phyloP scores from a whole-genome alignment of 176 grass and related monocot species.

The Avena atlantica region DNA sequence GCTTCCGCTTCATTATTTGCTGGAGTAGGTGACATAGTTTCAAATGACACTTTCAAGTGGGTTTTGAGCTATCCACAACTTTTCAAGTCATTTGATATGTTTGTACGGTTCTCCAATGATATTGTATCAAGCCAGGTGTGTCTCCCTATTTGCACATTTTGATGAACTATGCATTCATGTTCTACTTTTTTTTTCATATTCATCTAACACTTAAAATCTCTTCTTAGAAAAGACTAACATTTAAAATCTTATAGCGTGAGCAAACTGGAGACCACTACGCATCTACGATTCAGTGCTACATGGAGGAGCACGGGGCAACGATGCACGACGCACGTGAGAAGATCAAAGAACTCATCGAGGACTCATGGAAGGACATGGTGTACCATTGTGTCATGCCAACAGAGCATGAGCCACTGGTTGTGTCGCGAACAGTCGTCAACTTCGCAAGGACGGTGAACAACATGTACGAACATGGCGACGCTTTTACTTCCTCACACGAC shows the following conservation, averaged over 20 bases:
- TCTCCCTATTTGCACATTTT: constrained; percentile 7
- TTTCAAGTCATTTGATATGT: constrained; percentile 32
- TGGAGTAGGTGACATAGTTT: constrained; percentile 28
- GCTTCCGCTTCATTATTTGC: constrained; percentile 39
- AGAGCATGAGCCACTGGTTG: constrained; percentile 1
- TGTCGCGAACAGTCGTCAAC: constrained; percentile 28
- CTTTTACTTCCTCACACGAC: constrained; percentile 31
- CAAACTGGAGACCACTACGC: constrained; percentile 33
- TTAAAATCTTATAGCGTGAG: constrained; percentile 32
- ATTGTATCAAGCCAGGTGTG: constrained; percentile 43
- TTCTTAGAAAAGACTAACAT: not conserved
- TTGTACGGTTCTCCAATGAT: constrained; percentile 52
- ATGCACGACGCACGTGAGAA: constrained; percentile 32
- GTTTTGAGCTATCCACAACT: constrained; percentile 43
- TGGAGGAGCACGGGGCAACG: constrained; percentile 42
- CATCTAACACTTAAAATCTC: not conserved
- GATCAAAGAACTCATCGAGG: constrained; percentile 40
- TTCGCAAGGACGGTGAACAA: constrained; percentile 39
- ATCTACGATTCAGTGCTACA: constrained; percentile 54
- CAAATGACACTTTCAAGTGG: constrained; percentile 38
- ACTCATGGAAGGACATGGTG: constrained; percentile 55
- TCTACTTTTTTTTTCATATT: not conserved
- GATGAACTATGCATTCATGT: not conserved
- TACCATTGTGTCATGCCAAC: not conserved
- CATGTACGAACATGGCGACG: constrained; percentile 41